phyloP scores from a whole-genome alignment of 2,329 filamentous ascomycete species.

The Hymenoscyphus linearis region DNA sequence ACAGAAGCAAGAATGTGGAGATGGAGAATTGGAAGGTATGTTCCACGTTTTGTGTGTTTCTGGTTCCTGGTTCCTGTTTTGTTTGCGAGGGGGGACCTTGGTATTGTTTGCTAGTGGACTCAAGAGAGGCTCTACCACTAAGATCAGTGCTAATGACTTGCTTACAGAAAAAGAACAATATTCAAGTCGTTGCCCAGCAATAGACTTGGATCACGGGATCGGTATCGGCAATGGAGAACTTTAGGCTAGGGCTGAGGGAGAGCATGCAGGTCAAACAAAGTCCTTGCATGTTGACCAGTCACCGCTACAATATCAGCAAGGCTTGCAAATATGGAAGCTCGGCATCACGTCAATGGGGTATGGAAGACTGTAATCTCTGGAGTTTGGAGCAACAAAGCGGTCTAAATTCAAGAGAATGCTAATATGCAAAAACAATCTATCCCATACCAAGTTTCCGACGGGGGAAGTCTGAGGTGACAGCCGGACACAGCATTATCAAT shows the following conservation, averaged over 20 bases:
- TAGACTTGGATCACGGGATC: neutral
- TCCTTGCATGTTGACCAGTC: neutral
- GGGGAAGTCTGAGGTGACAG: conserved; percentile 23
- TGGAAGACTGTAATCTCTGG: conserved; percentile 14
- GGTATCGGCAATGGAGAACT: neutral
- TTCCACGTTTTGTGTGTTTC: conserved; percentile 8
- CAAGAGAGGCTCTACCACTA: neutral
- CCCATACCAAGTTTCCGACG: conserved; percentile 6
- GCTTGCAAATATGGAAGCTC: neutral
- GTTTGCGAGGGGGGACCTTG: neutral
- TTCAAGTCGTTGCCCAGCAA: conserved; percentile 77
- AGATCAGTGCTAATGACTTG: conserved; percentile 14
- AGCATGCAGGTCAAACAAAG: neutral
- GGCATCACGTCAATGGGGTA: conserved; percentile 23
- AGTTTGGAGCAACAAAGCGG: conserved; percentile 21
- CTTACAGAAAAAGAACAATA: conserved; percentile 78
- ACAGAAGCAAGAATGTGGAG: conserved; percentile 89
- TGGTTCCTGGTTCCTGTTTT: neutral
- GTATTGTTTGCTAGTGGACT: neutral
- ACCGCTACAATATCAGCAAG: neutral
- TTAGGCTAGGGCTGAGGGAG: neutral
- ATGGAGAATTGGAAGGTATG: conserved; percentile 97
- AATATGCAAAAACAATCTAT: conserved; percentile 7
- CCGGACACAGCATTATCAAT: conserved; percentile 15
- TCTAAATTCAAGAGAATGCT: conserved; percentile 13